Evolutionary conservation across 371 early-diverging fungal species (phyloP).

Genomic region (Mucor mucedo): DNA sequence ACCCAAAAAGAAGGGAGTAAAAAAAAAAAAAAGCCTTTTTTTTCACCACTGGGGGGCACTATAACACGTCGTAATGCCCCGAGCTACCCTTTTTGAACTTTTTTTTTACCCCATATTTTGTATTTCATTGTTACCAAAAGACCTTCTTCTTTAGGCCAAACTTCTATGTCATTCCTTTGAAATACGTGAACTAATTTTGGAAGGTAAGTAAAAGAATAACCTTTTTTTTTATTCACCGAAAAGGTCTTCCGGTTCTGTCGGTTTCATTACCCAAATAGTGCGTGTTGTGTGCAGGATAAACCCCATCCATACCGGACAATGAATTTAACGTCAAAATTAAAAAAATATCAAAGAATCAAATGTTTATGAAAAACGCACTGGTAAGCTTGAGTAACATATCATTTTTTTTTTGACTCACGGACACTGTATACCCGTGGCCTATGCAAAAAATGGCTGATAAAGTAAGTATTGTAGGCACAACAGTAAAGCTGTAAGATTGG

Average conservation of each 20-base stretch:
- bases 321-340: neutral
- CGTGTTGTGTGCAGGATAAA: neutral
- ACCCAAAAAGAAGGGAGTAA: no score
- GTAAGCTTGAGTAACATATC: neutral
- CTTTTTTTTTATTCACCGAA: constrained; percentile 3
- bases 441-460: neutral
- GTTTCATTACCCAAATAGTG: neutral
- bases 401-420: neutral
- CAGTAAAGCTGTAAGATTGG: no score
- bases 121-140: no score
- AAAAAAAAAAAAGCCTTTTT: no score
- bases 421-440: no score
- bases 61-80: no score
- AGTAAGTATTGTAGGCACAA: neutral
- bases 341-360: neutral
- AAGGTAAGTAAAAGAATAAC: neutral
- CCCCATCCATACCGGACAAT: neutral
- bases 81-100: no score
- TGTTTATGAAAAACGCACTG: neutral
- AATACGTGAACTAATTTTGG: no score
- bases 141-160: no score
- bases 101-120: no score
- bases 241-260: neutral
- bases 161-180: no score
- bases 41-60: no score